Evolutionary conservation across 2,329 filamentous ascomycete species (phyloP).

Genomic region (Chaetothyriales sp.): DNA sequence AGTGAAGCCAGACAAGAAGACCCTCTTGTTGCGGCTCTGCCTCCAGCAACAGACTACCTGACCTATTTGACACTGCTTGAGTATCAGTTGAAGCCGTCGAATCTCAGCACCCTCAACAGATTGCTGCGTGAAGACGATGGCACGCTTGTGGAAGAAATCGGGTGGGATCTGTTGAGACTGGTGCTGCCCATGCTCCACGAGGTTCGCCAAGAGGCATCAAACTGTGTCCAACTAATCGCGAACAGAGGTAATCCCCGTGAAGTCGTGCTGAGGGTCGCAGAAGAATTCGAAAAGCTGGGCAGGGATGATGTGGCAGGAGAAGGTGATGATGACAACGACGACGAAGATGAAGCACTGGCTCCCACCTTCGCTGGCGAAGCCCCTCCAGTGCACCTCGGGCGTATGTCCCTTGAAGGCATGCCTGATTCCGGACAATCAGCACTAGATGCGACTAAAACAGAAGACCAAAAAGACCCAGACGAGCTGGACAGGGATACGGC

Average conservation of each 20-base stretch:
- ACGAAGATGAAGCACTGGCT: constrained; percentile 7
- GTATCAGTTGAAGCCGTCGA: constrained; percentile 45
- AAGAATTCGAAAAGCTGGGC: constrained; percentile 43
- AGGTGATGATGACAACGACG: background rate
- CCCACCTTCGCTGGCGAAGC: constrained; percentile 17
- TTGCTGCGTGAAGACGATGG: constrained; percentile 48
- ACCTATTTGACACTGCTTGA: constrained; percentile 53
- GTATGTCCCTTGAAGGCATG: constrained; percentile 16
- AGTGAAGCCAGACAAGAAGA: constrained; percentile 10
- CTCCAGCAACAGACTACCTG: constrained; percentile 47
- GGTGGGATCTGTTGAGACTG: constrained; percentile 50
- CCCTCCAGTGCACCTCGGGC: constrained; percentile 16
- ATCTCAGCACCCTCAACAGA: constrained; percentile 41
- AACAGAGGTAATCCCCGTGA: constrained; percentile 48
- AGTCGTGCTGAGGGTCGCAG: constrained; percentile 48
- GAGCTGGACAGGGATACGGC: constrained; percentile 10
- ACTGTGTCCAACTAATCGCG: constrained; percentile 47
- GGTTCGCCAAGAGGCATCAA: constrained; percentile 26
- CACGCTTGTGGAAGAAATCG: constrained; percentile 46
- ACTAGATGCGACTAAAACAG: constrained; percentile 1
- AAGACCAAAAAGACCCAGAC: constrained; percentile 13
- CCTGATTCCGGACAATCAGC: constrained; percentile 1
- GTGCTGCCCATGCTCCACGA: constrained; percentile 45
- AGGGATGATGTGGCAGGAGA: constrained; percentile 24
- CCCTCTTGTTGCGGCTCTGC: constrained; percentile 43